These are phyloP conservation scores for Calonectria hongkongensis DNA, from an alignment of 2,329 filamentous ascomycete genomes.

Conservation along the genomic window DNA sequence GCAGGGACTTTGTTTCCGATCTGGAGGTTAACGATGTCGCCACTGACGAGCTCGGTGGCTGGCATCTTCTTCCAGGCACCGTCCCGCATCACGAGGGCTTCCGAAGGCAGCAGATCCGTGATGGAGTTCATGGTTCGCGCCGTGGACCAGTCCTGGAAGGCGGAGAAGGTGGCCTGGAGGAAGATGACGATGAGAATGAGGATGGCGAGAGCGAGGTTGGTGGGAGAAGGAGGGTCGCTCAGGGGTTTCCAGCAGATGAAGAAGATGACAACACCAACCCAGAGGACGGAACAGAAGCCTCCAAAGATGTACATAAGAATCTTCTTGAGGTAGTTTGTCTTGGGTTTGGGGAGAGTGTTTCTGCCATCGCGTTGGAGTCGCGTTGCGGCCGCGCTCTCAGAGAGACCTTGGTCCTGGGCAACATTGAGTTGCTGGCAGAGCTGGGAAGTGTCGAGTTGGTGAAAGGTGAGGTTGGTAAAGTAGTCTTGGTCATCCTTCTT, in stretches of 20 bases:
- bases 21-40: constrained; percentile 67
- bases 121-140: constrained; percentile 68
- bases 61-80: constrained; percentile 63
- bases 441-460: constrained; percentile 59
- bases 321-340: constrained; percentile 65
- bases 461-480: constrained; percentile 63
- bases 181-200: constrained; percentile 68
- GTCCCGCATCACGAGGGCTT: constrained; percentile 66
- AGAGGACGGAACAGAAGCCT: constrained; percentile 68
- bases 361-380: constrained; percentile 63
- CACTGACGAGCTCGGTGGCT: constrained; percentile 65
- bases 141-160: constrained; percentile 70
- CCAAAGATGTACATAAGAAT: constrained; percentile 66
- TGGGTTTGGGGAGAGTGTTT: constrained; percentile 64
- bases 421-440: constrained; percentile 65
- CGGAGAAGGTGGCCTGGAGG: constrained; percentile 67
- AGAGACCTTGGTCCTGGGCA: constrained; percentile 58
- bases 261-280: constrained; percentile 68
- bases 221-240: constrained; percentile 64
- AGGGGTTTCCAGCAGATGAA: constrained; percentile 69
- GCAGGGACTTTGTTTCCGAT: constrained; percentile 70
- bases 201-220: constrained; percentile 67
- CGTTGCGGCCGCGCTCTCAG: constrained; percentile 56
- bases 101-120: constrained; percentile 65
- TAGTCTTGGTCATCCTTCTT: constrained; percentile 65